Evolutionary conservation across 495 filamentous ascomycete species (phyloP), one percentile per base, ranked within the genome.

Genomic region (Penicillium herquei): DNA sequence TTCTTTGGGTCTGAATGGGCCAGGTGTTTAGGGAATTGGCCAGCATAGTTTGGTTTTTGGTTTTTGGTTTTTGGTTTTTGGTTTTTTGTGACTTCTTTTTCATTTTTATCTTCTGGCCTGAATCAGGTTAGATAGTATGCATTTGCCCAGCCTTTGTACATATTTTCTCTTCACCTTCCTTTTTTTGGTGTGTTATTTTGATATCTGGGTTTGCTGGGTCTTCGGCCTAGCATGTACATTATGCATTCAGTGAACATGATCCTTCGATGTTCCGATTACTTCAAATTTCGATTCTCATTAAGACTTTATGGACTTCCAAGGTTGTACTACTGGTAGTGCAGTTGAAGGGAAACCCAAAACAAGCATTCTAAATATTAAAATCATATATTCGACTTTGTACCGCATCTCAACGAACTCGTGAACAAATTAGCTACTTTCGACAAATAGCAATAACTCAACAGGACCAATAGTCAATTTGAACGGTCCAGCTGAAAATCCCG

Each of bases 201-300:
- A 16, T 45, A 12, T 12, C 17, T 32, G 9, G 37, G 14, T 39
- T 31, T 44, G 32, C 10, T 37, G 17, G 14, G 50, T n/a, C 18
- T 43, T 45, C 18, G 17, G 34, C 33, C 54, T 42, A 34, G 46
- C 31, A 57, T 57, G 54, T 57, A 57, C 41, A 57, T 45, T 41
- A 57, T 39, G 40, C 48, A 30, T 47, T 14, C 48, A 31, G 6
- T 9, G 17, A 26, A 45, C 11, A 48, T 16, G 43, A 13, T 21
- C 33, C 33, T 31, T 46, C 11, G 30, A 16, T 43, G n/a, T 12
- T 14, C 17, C 31, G 7, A 37, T 18, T 34, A 37, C 46, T 10
- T 34, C 32, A 5, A 6, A 26, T 5, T 46, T 26, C 14, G 18
- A 7, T 9, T 7, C 6, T 21, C 17, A 26, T 4, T 26, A 4